phyloP scores from a whole-genome alignment of 495 filamentous ascomycete genomes.

The Penicillium goetzii region DNA sequence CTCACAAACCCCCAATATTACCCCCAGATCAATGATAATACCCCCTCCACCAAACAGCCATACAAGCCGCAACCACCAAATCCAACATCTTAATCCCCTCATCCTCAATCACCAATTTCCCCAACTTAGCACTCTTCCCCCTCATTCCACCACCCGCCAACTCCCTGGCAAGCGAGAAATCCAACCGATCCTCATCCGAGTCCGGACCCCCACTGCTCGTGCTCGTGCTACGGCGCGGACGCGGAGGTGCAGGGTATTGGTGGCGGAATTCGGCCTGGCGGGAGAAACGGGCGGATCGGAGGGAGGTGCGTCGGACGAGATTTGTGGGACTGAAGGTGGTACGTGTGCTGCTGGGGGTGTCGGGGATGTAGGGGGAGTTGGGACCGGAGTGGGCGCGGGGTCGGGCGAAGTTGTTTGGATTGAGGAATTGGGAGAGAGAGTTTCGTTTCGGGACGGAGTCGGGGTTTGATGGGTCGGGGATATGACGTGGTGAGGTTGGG shows the following conservation, averaged over 20 bases:
- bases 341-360: background rate
- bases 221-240: conserved; percentile 27
- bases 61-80: conserved; percentile 85
- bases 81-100: conserved; percentile 97
- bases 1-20: background rate
- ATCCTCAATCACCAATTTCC: conserved; percentile 87
- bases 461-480: conserved; percentile 13
- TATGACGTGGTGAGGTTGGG: conserved; percentile 19
- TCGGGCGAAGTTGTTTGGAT: conserved; percentile 37
- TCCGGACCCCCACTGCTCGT: conserved; percentile 35
- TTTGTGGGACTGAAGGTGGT: conserved; percentile 16
- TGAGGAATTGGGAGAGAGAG: conserved; percentile 41
- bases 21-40: conserved; percentile 61
- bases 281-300: conserved; percentile 25
- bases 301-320: conserved; percentile 28
- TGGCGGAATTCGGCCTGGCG: conserved; percentile 28
- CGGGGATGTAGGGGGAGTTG: conserved; percentile 8
- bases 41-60: conserved; percentile 90
- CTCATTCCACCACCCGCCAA: conserved; percentile 78
- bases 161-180: conserved; percentile 76
- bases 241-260: conserved; percentile 7
- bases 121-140: conserved; percentile 87
- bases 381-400: conserved; percentile 37
- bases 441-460: conserved; percentile 32
- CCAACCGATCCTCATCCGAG: conserved; percentile 54